Conservation (phyloP, 106 monocot species). For the Dioscorea dumetorum region DNA sequence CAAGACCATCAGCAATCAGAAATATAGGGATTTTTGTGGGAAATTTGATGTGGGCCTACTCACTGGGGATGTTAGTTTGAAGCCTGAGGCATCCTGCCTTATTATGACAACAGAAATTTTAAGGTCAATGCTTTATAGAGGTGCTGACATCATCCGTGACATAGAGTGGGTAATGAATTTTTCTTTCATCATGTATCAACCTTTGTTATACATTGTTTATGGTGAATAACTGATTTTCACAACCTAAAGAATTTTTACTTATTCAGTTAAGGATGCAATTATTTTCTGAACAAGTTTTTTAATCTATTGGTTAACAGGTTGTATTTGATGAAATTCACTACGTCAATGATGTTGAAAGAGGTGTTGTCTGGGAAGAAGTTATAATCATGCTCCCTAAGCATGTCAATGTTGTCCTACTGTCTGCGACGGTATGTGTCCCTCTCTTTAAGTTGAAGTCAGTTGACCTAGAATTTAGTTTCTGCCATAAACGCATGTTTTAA, state of each 20-base stretch:
- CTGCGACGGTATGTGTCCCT: slow-evolving; percentile 69
- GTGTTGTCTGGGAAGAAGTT: slow-evolving; percentile 99
- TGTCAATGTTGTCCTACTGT: slow-evolving; percentile 89
- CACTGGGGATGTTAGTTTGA: slow-evolving; percentile 90
- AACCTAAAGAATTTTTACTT: no score
- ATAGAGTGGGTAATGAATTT: slow-evolving; percentile 74
- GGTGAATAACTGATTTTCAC: no score
- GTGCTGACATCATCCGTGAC: slow-evolving; percentile 92
- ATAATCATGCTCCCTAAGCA: slow-evolving; percentile 98
- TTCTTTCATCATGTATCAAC: background rate
- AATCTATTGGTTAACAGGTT: slow-evolving; percentile 42
- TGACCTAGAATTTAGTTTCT: no score
- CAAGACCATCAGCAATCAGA: slow-evolving; percentile 98
- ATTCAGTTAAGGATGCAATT: no score
- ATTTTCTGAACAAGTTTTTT: background rate
- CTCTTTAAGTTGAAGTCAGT: background rate
- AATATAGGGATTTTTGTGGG: slow-evolving; percentile 89
- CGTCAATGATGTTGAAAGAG: slow-evolving; percentile 98
- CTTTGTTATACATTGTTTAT: background rate
- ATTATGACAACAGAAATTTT: slow-evolving; percentile 97
- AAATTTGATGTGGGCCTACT: slow-evolving; percentile 96
- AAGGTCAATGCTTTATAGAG: slow-evolving; percentile 90
- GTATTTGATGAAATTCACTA: slow-evolving; percentile 99
- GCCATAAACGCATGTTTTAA: no score
- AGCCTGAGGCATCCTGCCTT: slow-evolving; percentile 83